A percentile compares a stretch with the other conserved stretches of the same genome.
These are phyloP conservation scores for Cicer bijugum DNA, from an alignment of 306 rosid species.

Conservation along the genomic window DNA sequence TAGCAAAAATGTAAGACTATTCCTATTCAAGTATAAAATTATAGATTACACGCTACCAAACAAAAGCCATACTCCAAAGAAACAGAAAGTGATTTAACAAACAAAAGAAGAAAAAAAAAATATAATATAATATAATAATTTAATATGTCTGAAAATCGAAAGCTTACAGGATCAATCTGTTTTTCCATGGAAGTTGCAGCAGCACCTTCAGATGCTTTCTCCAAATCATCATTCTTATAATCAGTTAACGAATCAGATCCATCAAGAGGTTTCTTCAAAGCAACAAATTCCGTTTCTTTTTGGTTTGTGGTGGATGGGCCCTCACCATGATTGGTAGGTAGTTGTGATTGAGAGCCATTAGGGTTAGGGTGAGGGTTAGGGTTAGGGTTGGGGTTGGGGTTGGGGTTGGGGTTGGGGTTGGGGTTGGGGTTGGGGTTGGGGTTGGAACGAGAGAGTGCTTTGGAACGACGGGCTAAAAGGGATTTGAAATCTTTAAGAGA, in stretches of 20 bases:
- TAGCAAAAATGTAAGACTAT: no score
- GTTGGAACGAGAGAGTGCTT: slow-evolving; percentile 66
- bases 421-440: slow-evolving; percentile 54
- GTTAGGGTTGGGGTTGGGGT: slow-evolving; percentile 47
- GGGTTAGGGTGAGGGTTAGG: slow-evolving; percentile 26
- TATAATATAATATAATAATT: neutral
- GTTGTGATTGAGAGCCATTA: neutral
- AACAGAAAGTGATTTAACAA: neutral
- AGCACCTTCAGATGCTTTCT: slow-evolving; percentile 47
- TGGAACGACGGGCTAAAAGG: slow-evolving; percentile 76
- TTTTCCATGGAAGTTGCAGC: slow-evolving; percentile 39
- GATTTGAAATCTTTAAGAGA: slow-evolving; percentile 72
- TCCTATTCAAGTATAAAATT: no score
- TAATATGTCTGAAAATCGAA: slow-evolving; percentile 33
- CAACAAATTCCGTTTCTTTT: slow-evolving; percentile 37
- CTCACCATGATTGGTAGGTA: slow-evolving; percentile 44
- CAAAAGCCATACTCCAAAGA: neutral
- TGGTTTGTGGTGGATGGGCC: slow-evolving; percentile 52
- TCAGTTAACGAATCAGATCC: slow-evolving; percentile 45
- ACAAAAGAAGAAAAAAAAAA: neutral
- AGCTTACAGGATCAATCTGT: slow-evolving; percentile 46
- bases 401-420: slow-evolving; percentile 45
- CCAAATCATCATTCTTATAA: slow-evolving; percentile 33
- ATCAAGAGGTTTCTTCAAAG: slow-evolving; percentile 42
- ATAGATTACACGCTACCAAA: no score